phyloP scores from a whole-genome alignment of 169 alveolate species.

The Perkinsus olseni region DNA sequence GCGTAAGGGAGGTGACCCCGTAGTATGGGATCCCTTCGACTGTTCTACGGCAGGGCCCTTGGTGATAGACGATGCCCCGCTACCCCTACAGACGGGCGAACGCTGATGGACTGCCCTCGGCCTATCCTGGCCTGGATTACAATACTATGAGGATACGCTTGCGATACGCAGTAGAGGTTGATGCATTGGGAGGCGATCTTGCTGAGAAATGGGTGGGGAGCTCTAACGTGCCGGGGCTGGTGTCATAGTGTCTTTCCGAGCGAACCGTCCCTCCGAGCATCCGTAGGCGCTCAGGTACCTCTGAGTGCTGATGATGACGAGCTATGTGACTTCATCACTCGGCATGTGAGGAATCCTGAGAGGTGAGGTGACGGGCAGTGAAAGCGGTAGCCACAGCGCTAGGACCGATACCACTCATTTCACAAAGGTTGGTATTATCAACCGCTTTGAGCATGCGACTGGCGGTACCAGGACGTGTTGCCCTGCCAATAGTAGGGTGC shows the following conservation, averaged over 20 bases:
- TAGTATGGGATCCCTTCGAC: not conserved
- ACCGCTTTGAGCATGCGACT: too few relatives aligned
- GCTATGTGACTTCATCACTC: not conserved
- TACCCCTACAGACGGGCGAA: not conserved
- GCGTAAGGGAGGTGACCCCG: not conserved
- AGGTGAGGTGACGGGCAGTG: not conserved
- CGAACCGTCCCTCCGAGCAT: not conserved
- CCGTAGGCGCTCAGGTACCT: not conserved
- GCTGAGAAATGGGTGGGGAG: too few relatives aligned
- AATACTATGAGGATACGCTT: not conserved
- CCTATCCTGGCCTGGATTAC: not conserved
- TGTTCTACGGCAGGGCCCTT: not conserved
- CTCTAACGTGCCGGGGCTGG: too few relatives aligned
- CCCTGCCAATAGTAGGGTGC: too few relatives aligned
- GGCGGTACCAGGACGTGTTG: too few relatives aligned
- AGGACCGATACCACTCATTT: too few relatives aligned
- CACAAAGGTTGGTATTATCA: too few relatives aligned
- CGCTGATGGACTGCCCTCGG: not conserved
- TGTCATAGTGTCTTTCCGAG: not conserved
- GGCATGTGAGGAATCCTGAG: not conserved
- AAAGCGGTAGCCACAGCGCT: not conserved
- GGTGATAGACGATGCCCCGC: not conserved
- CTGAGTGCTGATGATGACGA: not conserved
- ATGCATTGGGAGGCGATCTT: not conserved
- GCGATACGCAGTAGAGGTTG: not conserved